These are phyloP conservation scores for Globisporangium sylvaticum DNA, from an alignment of 352 stramenopile genomes.

Conservation along the genomic window DNA sequence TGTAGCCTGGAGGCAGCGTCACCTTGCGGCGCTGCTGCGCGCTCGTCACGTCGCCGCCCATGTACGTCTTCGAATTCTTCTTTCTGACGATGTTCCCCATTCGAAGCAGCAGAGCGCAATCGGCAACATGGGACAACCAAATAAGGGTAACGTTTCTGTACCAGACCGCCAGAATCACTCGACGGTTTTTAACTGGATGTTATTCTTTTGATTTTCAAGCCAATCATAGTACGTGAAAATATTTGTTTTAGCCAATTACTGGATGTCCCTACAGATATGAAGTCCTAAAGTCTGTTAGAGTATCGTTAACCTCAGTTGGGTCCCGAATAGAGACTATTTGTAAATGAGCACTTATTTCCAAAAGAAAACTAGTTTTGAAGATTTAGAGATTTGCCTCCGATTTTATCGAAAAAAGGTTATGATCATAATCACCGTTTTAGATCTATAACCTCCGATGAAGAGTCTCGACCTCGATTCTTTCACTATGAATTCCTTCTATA, in stretches of 20 bases:
- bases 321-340: too few species aligned
- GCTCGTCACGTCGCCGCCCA: slow-evolving; percentile 59
- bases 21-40: slow-evolving; percentile 74
- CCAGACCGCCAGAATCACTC: not conserved
- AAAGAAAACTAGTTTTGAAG: too few species aligned
- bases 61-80: slow-evolving; percentile 12
- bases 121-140: not conserved
- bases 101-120: not conserved
- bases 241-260: not conserved
- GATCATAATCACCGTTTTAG: too few species aligned
- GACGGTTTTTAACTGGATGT: not conserved
- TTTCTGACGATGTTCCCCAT: slow-evolving; percentile 1
- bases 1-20: slow-evolving; percentile 87
- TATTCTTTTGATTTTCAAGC: not conserved
- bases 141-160: not conserved
- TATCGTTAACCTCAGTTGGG: too few species aligned
- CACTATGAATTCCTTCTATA: too few species aligned
- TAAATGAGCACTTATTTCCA: too few species aligned
- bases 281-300: too few species aligned
- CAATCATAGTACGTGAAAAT: not conserved
- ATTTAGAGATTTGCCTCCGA: too few species aligned
- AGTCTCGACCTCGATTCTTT: too few species aligned
- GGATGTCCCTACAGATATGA: too few species aligned
- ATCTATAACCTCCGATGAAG: too few species aligned
- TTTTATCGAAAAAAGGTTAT: too few species aligned